phyloP scores from a whole-genome alignment of 441 rosid genomes.

The Hura crepitans region DNA sequence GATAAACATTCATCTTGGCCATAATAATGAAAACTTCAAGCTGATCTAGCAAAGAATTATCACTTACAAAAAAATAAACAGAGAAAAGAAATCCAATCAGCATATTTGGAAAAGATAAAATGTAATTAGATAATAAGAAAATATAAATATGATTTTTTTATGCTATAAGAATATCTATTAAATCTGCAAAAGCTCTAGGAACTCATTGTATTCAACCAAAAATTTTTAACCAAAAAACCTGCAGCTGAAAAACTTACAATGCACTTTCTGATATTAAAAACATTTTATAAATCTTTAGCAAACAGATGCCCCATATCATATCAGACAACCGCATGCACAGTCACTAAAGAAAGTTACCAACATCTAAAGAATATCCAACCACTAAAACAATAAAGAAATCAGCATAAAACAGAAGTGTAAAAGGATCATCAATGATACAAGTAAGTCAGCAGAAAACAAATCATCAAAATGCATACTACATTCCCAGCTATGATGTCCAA shows the following conservation, averaged over 20 bases:
- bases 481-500: background rate
- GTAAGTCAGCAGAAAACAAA: background rate
- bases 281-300: background rate
- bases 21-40: background rate
- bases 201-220: too few relatives aligned
- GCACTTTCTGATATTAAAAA: background rate
- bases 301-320: background rate
- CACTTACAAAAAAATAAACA: background rate
- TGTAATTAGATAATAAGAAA: background rate
- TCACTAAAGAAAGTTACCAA: background rate
- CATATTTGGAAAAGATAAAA: background rate
- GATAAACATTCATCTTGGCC: background rate
- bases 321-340: too few relatives aligned
- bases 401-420: background rate
- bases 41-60: background rate
- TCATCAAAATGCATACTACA: background rate
- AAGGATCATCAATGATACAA: background rate
- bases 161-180: background rate
- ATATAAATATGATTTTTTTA: background rate
- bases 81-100: background rate
- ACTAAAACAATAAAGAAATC: background rate
- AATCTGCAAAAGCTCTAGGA: background rate
- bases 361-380: background rate
- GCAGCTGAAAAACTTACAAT: too few relatives aligned
- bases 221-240: too few relatives aligned